Evolutionary conservation across 768 basidiomycete genomes (phyloP).

Genomic region (Sporobolomyces phaffii): DNA sequence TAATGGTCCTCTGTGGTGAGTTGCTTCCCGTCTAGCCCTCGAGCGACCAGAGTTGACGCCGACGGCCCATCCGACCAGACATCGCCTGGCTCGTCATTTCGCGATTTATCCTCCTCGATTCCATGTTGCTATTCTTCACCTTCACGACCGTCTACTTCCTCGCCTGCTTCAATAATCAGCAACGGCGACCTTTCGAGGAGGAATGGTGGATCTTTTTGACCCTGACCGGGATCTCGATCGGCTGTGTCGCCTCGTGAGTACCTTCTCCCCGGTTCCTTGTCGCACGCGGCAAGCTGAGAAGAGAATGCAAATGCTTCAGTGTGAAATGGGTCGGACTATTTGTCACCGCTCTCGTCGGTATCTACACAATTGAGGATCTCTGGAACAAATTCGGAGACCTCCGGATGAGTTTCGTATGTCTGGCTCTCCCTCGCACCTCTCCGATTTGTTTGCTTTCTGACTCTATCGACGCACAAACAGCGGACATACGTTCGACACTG

Average conservation of each 20-base stretch:
- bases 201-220: conserved; percentile 98
- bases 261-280: no score
- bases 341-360: conserved; percentile 84
- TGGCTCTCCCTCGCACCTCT: not conserved
- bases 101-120: conserved; percentile 92
- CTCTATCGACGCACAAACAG: conserved; percentile 49
- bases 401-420: conserved; percentile 69
- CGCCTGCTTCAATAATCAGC: conserved; percentile 94
- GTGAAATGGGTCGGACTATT: conserved; percentile 96
- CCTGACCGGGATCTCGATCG: conserved; percentile 90
- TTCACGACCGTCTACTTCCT: conserved; percentile 92
- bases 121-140: conserved; percentile 98
- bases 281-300: no score
- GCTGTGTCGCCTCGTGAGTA: conserved; percentile 78
- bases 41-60: no score
- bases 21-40: conserved; percentile 17
- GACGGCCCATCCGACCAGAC: conserved; percentile 62
- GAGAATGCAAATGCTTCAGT: conserved; percentile 50
- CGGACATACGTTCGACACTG: conserved; percentile 83
- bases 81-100: conserved; percentile 95
- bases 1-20: conserved; percentile 88
- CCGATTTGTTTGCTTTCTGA: no score
- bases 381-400: conserved; percentile 98
- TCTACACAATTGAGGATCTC: conserved; percentile 94
- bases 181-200: conserved; percentile 61